Conservation (phyloP, 768 basidiomycete genomes). For the Suillus tomentosus region DNA sequence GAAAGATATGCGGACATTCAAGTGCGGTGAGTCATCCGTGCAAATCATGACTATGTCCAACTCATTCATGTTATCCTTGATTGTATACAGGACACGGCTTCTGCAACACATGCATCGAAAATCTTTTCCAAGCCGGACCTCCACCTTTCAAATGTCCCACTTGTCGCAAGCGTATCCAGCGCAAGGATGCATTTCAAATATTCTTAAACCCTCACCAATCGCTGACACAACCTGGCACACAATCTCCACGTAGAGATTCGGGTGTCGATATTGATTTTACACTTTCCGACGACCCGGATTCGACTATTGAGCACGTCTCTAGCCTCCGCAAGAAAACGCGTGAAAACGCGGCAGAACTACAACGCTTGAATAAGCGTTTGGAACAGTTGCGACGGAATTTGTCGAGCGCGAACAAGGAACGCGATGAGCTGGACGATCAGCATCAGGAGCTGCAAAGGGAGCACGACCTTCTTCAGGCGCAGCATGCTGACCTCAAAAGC, state of each 20-base stretch:
- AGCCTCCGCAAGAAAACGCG: constrained; percentile 12
- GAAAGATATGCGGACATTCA: constrained; percentile 31
- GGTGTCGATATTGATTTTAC: constrained; percentile 8
- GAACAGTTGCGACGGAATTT: background rate
- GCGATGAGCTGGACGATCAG: constrained; percentile 6
- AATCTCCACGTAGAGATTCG: background rate
- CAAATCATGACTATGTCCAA: constrained; percentile 17
- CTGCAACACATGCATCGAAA: constrained; percentile 31
- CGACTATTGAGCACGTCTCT: background rate
- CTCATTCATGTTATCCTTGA: constrained; percentile 12
- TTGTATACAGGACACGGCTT: constrained; percentile 33
- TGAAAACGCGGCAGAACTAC: constrained; percentile 5
- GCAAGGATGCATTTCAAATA: constrained; percentile 29
- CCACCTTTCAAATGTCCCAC: constrained; percentile 26
- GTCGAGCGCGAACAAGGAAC: background rate
- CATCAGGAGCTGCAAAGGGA: constrained; percentile 18
- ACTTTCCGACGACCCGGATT: constrained; percentile 3
- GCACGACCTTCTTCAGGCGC: constrained; percentile 14
- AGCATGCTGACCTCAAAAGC: constrained; percentile 15
- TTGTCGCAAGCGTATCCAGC: constrained; percentile 31
- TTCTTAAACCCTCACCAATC: constrained; percentile 27
- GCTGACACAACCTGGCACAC: constrained; percentile 8
- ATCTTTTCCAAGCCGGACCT: constrained; percentile 19
- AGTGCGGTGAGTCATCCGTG: constrained; percentile 26
- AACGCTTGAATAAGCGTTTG: constrained; percentile 3